These are phyloP conservation scores for Xylariaceae sp. DNA, from an alignment of 2,329 filamentous ascomycete genomes.

Conservation along the genomic window DNA sequence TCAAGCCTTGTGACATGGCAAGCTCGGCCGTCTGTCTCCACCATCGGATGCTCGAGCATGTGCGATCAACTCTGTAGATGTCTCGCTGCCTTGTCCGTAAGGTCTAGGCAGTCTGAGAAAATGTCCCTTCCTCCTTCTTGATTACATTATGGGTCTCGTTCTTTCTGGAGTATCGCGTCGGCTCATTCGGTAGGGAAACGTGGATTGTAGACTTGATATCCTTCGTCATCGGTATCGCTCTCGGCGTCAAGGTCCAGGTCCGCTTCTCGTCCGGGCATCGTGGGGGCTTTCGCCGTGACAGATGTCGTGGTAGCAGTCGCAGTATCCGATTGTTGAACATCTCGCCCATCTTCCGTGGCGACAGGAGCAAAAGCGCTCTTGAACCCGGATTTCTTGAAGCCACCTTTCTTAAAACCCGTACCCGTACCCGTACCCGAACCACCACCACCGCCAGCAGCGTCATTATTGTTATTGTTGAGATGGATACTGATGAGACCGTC, in stretches of 20 bases:
- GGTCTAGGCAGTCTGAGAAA: too few species aligned
- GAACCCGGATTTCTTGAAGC: slow-evolving; percentile 80
- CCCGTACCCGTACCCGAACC: slow-evolving; percentile 21
- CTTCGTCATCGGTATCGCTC: slow-evolving; percentile 67
- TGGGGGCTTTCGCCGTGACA: slow-evolving; percentile 32
- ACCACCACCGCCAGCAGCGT: slow-evolving; percentile 26
- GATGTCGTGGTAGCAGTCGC: slow-evolving; percentile 33
- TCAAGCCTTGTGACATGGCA: too few species aligned
- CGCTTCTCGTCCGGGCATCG: slow-evolving; percentile 21
- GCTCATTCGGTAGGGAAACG: slow-evolving; percentile 56
- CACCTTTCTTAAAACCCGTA: slow-evolving; percentile 59
- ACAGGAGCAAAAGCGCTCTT: slow-evolving; percentile 68
- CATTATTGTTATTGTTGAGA: slow-evolving; percentile 32
- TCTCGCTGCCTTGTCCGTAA: too few species aligned
- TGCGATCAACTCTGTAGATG: too few species aligned
- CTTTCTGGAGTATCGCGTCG: too few species aligned
- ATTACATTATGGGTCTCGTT: too few species aligned
- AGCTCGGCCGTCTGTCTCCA: too few species aligned
- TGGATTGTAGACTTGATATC: slow-evolving; percentile 65
- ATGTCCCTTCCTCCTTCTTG: too few species aligned
- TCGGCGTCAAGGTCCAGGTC: slow-evolving; percentile 39
- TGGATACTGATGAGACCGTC: slow-evolving; percentile 68
- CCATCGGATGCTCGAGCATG: too few species aligned
- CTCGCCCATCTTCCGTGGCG: too few species aligned
- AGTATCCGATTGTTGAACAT: too few species aligned